Conservation (phyloP, 495 filamentous ascomycete genomes). For the Trichoderma asperelloides region DNA sequence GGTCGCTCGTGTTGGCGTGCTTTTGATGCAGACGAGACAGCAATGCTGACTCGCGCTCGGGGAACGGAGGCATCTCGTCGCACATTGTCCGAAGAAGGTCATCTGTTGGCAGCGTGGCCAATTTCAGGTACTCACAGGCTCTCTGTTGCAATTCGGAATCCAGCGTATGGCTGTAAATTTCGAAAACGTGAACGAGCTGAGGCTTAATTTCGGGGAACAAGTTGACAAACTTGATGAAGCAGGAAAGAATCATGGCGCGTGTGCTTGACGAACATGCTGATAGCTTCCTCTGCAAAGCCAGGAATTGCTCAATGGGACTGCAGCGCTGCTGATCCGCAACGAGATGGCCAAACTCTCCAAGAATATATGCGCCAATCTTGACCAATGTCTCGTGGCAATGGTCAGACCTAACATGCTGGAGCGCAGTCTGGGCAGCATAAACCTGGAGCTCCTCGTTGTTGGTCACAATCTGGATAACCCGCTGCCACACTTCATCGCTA, state of each 20-base stretch:
- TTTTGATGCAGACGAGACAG: conserved; percentile 90
- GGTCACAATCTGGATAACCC: conserved; percentile 97
- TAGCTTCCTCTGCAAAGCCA: conserved; percentile 87
- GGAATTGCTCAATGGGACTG: conserved; percentile 95
- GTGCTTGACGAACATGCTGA: conserved; percentile 81
- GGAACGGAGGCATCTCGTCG: conserved; percentile 99
- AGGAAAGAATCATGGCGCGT: conserved; percentile 86
- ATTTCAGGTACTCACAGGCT: conserved; percentile 87
- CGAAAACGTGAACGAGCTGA: conserved; percentile 83
- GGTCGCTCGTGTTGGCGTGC: conserved; percentile 82
- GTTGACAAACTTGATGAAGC: conserved; percentile 96
- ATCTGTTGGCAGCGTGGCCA: conserved; percentile 79
- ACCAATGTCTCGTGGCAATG: conserved; percentile 93
- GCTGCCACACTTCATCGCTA: conserved; percentile 98
- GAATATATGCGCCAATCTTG: conserved; percentile 92
- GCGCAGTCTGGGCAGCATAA: conserved; percentile 86
- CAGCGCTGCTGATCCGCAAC: conserved; percentile 91
- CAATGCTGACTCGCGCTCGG: conserved; percentile 84
- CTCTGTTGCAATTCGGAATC: conserved; percentile 95
- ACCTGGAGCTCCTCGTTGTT: conserved; percentile 98
- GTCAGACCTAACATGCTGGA: conserved; percentile 83
- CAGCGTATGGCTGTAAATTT: conserved; percentile 84
- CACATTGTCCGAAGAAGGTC: conserved; percentile 91
- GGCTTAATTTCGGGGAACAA: conserved; percentile 98
- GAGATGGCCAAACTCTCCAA: conserved; percentile 95